Evolutionary conservation across 1,284 basidiomycete species (phyloP).

Genomic region (Moesziomyces sp.): DNA sequence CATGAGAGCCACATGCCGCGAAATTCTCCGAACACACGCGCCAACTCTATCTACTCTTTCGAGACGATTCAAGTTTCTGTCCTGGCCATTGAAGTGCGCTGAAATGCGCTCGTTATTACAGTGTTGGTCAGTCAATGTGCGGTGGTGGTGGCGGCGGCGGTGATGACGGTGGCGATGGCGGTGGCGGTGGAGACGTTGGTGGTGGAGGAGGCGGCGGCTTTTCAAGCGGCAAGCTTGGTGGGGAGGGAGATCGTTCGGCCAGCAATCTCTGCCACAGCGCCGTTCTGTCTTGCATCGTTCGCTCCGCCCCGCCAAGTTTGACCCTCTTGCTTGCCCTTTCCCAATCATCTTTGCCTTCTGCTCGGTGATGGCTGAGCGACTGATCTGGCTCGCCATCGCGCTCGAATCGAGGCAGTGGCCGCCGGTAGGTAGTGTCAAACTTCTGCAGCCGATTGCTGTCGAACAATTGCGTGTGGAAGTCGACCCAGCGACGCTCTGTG

Average conservation of each 20-base stretch:
- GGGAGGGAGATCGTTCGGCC: constrained; percentile 5
- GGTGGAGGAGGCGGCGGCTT: constrained; percentile 15
- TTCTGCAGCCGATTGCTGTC: constrained; percentile 27
- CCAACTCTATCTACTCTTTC: too few relatives aligned
- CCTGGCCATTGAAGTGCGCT: too few relatives aligned
- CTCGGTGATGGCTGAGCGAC: not conserved
- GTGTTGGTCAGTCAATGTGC: not conserved
- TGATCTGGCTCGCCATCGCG: not conserved
- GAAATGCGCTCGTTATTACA: too few relatives aligned
- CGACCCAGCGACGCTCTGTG: constrained; percentile 18
- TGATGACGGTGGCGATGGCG: not conserved
- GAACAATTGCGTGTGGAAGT: constrained; percentile 25
- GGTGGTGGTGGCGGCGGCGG: not conserved
- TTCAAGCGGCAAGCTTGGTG: constrained; percentile 3
- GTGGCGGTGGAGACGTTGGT: constrained; percentile 5
- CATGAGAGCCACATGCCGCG: too few relatives aligned
- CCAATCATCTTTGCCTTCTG: not conserved
- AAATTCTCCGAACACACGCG: too few relatives aligned
- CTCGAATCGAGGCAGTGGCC: constrained; percentile 20
- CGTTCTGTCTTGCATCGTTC: constrained; percentile 1
- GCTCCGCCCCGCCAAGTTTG: not conserved
- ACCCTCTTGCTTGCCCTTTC: constrained; percentile 1
- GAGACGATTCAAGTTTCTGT: too few relatives aligned
- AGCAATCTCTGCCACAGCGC: constrained; percentile 19
- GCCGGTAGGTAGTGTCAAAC: constrained; percentile 24